phyloP scores from a whole-genome alignment of 2,329 filamentous ascomycete genomes.

The Beauveria sp. region DNA sequence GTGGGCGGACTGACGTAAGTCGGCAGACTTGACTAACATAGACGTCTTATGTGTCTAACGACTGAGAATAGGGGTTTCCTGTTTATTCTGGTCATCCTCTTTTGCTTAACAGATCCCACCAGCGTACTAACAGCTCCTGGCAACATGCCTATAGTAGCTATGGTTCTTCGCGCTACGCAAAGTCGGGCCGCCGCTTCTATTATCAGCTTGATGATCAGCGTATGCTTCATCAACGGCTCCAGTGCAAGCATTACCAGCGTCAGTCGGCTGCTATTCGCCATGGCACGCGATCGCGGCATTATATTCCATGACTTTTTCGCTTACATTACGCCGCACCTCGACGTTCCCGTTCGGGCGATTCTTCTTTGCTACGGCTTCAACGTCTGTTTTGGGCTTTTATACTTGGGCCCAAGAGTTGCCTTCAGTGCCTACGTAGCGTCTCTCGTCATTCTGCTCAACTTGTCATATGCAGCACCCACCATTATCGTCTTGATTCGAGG shows the following conservation, averaged over 20 bases:
- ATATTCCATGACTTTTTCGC: conserved; percentile 27
- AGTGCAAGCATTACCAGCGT: conserved; percentile 36
- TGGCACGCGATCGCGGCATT: conserved; percentile 37
- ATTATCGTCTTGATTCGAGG: conserved; percentile 29
- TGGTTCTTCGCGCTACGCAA: conserved; percentile 34
- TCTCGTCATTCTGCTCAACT: conserved; percentile 37
- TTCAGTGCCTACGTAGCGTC: conserved; percentile 39
- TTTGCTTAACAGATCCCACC: conserved; percentile 30
- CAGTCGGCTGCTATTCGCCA: conserved; percentile 34
- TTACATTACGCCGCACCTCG: conserved; percentile 27
- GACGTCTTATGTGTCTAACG: neutral
- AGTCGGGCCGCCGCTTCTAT: conserved; percentile 32
- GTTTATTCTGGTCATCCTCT: conserved; percentile 35
- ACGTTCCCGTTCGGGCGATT: conserved; percentile 35
- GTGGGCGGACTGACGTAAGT: conserved; percentile 36
- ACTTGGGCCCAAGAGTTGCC: conserved; percentile 37
- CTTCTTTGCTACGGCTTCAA: conserved; percentile 34
- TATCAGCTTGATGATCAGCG: conserved; percentile 30
- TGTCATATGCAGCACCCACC: conserved; percentile 37
- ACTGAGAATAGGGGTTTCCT: conserved; percentile 21
- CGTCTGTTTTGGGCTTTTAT: conserved; percentile 37
- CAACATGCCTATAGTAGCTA: conserved; percentile 37
- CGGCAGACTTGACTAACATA: neutral
- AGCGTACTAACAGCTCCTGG: conserved; percentile 29
- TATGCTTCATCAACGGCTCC: conserved; percentile 39